A percentile compares a stretch with the other conserved stretches of the same genome.
These are phyloP conservation scores for Eucalyptus leucophloia DNA, from an alignment of 345 rosid genomes.

Conservation along the genomic window DNA sequence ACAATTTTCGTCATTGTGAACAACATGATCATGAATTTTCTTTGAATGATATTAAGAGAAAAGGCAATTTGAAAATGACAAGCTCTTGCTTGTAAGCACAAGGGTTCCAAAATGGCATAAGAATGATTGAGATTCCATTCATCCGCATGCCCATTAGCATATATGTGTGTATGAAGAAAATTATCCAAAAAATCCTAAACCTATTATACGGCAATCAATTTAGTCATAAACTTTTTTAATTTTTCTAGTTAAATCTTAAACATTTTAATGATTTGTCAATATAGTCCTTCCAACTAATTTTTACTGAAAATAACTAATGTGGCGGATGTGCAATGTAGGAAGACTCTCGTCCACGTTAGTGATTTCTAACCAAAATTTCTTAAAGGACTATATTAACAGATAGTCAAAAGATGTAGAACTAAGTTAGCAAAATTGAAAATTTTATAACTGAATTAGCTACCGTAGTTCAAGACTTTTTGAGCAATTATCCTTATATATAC, in stretches of 20 bases:
- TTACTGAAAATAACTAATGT: not conserved
- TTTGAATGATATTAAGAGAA: not conserved
- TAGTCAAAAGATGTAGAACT: not conserved
- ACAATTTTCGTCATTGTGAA: not conserved
- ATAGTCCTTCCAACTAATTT: not conserved
- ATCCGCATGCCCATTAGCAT: not conserved
- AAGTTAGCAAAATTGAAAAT: not conserved
- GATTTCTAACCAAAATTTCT: not conserved
- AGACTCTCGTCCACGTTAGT: rapidly evolving
- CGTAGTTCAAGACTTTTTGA: not conserved
- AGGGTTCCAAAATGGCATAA: not conserved
- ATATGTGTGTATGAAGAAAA: not conserved
- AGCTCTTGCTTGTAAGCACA: not conserved
- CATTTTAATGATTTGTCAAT: not conserved
- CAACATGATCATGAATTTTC: not conserved
- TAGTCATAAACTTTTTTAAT: not conserved
- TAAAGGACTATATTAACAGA: not conserved
- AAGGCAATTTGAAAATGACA: not conserved
- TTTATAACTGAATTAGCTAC: rapidly evolving
- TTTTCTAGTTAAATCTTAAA: not conserved
- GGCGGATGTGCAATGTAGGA: not conserved
- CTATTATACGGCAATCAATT: not conserved
- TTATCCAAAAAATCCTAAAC: not conserved
- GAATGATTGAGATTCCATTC: not conserved
- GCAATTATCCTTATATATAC: not conserved